Base-by-base conservation (phyloP, 108 stramenopile species). In the Mayamaea pseudoterrestris region DNA sequence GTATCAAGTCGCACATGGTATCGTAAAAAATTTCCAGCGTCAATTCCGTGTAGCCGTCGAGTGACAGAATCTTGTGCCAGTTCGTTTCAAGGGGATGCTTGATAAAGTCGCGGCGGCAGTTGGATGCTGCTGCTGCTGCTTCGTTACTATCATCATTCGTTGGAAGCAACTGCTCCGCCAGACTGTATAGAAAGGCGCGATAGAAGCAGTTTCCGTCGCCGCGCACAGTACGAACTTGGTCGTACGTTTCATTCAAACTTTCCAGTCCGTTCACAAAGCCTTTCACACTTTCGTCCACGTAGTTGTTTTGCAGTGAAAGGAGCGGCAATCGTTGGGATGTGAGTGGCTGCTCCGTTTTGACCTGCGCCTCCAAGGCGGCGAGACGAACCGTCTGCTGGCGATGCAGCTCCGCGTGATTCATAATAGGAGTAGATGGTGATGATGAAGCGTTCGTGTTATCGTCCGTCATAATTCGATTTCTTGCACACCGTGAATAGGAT, bases 201-300 rank as follows among this genome's bases (percentile, higher is more conserved):
- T 94, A 96, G 55, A 87, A 96, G 49, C 95, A 96, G 60, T 94
- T 94, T 5, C 93, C 93, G 65, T 96, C 95, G 13, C 93, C 93
- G 3, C 93, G 80, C 14, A 92, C 68, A 17, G 66, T 72, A 40
- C 95, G 65, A 6, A 90, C 47, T 11, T 54, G 36, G 1, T 50
- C 32, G 63, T 93, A 93, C 21, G 63, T 61, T 28, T 51, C 41
- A 23, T 57, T 36, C 7, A 88, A 51, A 37, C 61, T 57, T 5
- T 55, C 21, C 13, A 76, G 55, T 0, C 80, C 67, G 14, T 43
- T 9, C 11, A 55, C 41, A 60, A 83, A 88, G 27, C 41, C 42
- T 11, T 21, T 18, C 16, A 31, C 35, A 2, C 14, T 27, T 12
- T 47, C 60, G 21, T 64, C 44, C 24, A 8, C 30, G 2, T 34